These are phyloP conservation scores for Flaveria bidentis DNA, from an alignment of 129 eudicot genomes.

Conservation along the genomic window DNA sequence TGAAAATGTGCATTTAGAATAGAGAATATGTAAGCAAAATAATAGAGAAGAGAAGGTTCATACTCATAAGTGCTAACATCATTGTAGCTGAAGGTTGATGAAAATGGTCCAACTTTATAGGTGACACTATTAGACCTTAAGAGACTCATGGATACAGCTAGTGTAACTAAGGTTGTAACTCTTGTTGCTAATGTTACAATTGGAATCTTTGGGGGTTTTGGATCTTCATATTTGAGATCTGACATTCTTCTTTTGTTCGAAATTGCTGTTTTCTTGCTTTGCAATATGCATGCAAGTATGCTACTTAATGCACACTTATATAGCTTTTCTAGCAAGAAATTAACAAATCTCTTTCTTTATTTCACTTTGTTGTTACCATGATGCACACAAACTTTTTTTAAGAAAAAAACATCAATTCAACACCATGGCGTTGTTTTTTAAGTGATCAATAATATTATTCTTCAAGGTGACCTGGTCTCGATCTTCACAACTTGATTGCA, in stretches of 20 bases:
- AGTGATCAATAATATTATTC: too few relatives aligned
- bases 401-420: too few relatives aligned
- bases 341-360: not conserved
- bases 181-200: slow-evolving; percentile 11
- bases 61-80: slow-evolving; percentile 21
- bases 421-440: too few relatives aligned
- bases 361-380: not conserved
- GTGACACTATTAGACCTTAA: slow-evolving; percentile 13
- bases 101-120: not conserved
- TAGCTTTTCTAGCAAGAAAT: not conserved
- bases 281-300: not conserved
- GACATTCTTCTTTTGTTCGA: slow-evolving; percentile 9
- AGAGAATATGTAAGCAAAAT: not conserved
- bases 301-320: not conserved
- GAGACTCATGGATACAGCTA: slow-evolving; percentile 16
- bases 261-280: not conserved
- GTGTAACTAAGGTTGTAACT: slow-evolving; percentile 11
- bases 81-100: not conserved
- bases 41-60: not conserved
- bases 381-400: not conserved
- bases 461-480: too few relatives aligned
- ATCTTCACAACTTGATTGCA: too few relatives aligned
- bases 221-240: not conserved
- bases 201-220: slow-evolving; percentile 14
- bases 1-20: not conserved